Evolutionary conservation across 148 eudicot genomes (phyloP).

Genomic region (Vaccinium macrocarpon): DNA sequence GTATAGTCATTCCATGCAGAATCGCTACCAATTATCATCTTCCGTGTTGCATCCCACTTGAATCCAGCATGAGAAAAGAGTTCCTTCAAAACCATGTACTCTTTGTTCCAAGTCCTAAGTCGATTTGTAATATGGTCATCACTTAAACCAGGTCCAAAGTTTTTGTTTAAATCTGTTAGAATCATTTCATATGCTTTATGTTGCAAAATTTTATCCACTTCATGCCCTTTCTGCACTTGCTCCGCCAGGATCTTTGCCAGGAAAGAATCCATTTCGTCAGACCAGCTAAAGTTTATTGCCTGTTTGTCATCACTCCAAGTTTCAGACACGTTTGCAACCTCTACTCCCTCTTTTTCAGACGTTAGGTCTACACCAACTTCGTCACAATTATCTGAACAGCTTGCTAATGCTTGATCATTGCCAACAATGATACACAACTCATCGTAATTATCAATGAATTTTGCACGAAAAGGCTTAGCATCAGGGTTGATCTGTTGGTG

Average conservation of each 20-base stretch:
- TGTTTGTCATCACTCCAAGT: conserved; percentile 12
- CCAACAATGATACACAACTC: conserved; percentile 19
- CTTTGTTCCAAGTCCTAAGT: conserved; percentile 15
- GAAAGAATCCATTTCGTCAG: conserved; percentile 14
- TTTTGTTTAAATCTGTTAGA: neutral
- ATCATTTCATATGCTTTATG: neutral
- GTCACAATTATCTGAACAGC: neutral
- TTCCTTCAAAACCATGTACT: conserved; percentile 10
- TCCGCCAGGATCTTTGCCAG: conserved; percentile 12
- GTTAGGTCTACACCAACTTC: neutral
- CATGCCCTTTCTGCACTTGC: conserved; percentile 11
- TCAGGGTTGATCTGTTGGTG: conserved; percentile 11
- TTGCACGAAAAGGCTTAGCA: conserved; percentile 12
- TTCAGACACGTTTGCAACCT: neutral
- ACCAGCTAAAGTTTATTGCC: conserved; percentile 13
- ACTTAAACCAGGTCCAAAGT: conserved; percentile 10
- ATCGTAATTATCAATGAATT: conserved; percentile 13
- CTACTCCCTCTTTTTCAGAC: neutral
- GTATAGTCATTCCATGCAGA: conserved; percentile 13
- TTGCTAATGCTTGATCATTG: conserved; percentile 13
- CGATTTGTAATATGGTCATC: conserved; percentile 15
- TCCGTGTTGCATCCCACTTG: conserved; percentile 18
- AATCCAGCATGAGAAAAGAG: conserved; percentile 15
- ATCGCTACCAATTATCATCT: conserved; percentile 11
- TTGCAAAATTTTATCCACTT: conserved; percentile 13